Conservation (phyloP, 1,284 basidiomycete genomes). For the Waitea zeae region DNA sequence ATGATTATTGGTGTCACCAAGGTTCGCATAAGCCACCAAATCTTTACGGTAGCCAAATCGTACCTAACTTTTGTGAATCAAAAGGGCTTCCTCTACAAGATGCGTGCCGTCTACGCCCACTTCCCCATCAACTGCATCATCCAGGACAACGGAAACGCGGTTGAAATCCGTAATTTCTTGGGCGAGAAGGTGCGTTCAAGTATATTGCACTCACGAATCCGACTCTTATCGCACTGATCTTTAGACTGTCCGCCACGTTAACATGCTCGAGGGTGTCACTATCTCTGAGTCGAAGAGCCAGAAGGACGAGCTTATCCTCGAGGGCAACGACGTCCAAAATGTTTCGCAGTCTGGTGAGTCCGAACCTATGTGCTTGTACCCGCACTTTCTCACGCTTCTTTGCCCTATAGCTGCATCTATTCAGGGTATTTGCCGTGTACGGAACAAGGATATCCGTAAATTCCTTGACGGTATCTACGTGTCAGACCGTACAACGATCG, state of each 20-base stretch:
- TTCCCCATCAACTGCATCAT: conserved; percentile 99
- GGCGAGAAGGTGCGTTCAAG: conserved; percentile 64
- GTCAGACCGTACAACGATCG: too few relatives aligned
- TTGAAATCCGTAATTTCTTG: conserved; percentile 98
- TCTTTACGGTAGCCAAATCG: not conserved
- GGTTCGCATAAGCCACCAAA: conserved; percentile 37
- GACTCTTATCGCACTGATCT: conserved; percentile 1
- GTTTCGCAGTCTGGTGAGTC: conserved; percentile 84
- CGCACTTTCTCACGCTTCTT: conserved; percentile 2
- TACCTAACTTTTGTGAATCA: not conserved
- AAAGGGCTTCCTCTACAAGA: conserved; percentile 99
- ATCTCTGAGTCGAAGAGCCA: conserved; percentile 84
- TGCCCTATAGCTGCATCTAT: conserved; percentile 70
- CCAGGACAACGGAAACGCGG: conserved; percentile 55
- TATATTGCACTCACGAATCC: not conserved
- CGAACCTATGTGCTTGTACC: conserved; percentile 2
- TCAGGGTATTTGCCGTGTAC: conserved; percentile 86
- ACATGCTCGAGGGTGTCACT: conserved; percentile 83
- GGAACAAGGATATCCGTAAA: conserved; percentile 98
- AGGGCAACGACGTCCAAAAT: conserved; percentile 90
- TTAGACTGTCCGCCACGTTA: conserved; percentile 81
- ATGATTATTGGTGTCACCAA: conserved; percentile 97
- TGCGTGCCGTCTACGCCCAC: conserved; percentile 98
- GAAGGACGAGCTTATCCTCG: conserved; percentile 91
- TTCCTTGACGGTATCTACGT: conserved; percentile 90